phyloP scores from a whole-genome alignment of 1,284 basidiomycete genomes.

The Cryptococcus deneoformans region DNA sequence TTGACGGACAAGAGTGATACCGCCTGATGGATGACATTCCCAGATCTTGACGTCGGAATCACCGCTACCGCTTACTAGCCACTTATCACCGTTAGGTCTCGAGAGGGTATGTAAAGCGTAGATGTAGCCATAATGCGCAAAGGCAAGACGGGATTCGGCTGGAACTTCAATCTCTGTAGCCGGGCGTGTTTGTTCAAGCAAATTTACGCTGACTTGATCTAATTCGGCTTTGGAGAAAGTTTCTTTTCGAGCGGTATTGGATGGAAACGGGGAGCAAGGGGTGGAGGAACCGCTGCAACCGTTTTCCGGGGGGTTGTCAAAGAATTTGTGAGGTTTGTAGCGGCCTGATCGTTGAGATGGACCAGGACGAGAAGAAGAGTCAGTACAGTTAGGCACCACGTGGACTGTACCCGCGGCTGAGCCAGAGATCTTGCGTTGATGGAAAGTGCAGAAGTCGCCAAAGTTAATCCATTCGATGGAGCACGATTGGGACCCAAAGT shows the following conservation, averaged over 20 bases:
- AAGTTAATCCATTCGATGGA: slow-evolving; percentile 82
- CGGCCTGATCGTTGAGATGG: slow-evolving; percentile 41
- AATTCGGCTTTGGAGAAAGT: slow-evolving; percentile 20
- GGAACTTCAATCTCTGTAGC: slow-evolving; percentile 56
- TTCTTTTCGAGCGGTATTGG: slow-evolving; percentile 4
- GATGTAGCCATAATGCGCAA: slow-evolving; percentile 91
- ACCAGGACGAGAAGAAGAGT: slow-evolving; percentile 10
- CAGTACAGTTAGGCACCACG: slow-evolving; percentile 25
- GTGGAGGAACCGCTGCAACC: slow-evolving; percentile 25
- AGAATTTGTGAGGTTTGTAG: slow-evolving; percentile 44
- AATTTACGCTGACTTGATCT: slow-evolving; percentile 4
- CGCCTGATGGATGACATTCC: slow-evolving; percentile 55
- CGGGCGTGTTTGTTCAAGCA: slow-evolving; percentile 10
- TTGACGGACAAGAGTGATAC: slow-evolving; percentile 26
- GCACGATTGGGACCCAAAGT: slow-evolving; percentile 83
- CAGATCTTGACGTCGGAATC: slow-evolving; percentile 91
- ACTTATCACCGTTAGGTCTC: slow-evolving; percentile 51
- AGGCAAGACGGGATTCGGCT: slow-evolving; percentile 68
- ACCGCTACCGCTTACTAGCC: slow-evolving; percentile 79
- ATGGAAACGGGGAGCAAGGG: slow-evolving; percentile 7
- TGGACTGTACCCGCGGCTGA: slow-evolving; percentile 30
- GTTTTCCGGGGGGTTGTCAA: slow-evolving; percentile 36
- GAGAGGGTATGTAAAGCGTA: slow-evolving; percentile 70
- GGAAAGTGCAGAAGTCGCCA: slow-evolving; percentile 26
- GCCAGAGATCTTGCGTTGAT: slow-evolving; percentile 22